Evolutionary conservation across 768 basidiomycete genomes (phyloP).

Genomic region (Hortiboletus flavorubellus): DNA sequence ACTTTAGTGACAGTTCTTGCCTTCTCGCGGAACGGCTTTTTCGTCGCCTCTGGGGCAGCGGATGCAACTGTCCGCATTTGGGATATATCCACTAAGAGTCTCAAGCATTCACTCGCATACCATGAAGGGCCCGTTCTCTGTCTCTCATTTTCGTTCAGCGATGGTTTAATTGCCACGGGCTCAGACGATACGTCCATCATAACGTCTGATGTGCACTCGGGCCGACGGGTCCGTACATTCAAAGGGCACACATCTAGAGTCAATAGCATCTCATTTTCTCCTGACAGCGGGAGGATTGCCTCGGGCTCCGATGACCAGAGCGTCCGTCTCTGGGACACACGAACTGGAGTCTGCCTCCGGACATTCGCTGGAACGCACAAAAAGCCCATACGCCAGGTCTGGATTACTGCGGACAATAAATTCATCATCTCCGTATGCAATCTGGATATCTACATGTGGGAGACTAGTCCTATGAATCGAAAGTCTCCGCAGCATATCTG

Average conservation of each 20-base stretch:
- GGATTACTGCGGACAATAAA: conserved; percentile 16
- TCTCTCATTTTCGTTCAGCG: conserved; percentile 20
- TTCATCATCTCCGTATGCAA: conserved; percentile 13
- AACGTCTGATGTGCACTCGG: conserved; percentile 12
- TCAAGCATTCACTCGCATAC: conserved; percentile 7
- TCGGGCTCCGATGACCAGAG: conserved; percentile 22
- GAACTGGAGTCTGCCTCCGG: conserved; percentile 16
- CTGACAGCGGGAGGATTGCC: conserved; percentile 13
- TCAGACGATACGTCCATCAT: conserved; percentile 13
- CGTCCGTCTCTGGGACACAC: conserved; percentile 25
- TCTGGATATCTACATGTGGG: conserved; percentile 15
- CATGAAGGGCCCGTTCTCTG: conserved; percentile 16
- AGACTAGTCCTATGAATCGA: background rate
- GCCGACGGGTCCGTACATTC: conserved; percentile 8
- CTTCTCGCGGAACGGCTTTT: conserved; percentile 8
- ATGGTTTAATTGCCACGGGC: conserved; percentile 12
- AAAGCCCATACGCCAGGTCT: conserved; percentile 15
- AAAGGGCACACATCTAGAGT: conserved; percentile 18
- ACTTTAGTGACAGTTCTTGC: conserved; percentile 7
- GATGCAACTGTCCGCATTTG: conserved; percentile 17
- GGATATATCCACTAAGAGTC: conserved; percentile 6
- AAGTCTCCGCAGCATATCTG: conserved; percentile 13
- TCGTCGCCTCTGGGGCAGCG: conserved; percentile 15
- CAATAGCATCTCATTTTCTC: conserved; percentile 21
- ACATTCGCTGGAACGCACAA: conserved; percentile 12